Percentiles rank a stretch among this genome's conserved stretches.
Conservation (phyloP, 169 alveolate genomes). For the Miamiensis avidus region DNA sequence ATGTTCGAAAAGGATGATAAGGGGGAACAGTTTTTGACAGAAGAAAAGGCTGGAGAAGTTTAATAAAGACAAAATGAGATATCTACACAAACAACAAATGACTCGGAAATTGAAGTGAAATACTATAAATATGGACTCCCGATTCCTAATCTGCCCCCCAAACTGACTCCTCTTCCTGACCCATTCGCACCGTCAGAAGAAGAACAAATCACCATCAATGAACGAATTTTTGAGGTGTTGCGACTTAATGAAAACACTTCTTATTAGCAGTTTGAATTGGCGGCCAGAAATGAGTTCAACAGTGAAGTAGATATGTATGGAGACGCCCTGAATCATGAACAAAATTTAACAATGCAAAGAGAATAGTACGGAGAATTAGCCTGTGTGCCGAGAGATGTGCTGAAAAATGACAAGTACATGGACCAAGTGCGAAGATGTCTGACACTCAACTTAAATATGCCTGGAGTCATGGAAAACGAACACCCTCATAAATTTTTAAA, state of each 20-base stretch:
- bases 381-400: conserved; percentile 46
- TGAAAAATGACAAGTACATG: conserved; percentile 53
- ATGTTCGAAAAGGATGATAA: conserved; percentile 15
- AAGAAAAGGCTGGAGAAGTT: not conserved
- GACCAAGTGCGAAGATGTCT: conserved; percentile 33
- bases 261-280: conserved; percentile 53
- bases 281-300: conserved; percentile 46
- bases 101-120: conserved; percentile 8
- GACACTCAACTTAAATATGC: conserved; percentile 57
- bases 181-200: conserved; percentile 31
- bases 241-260: conserved; percentile 64
- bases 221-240: conserved; percentile 50
- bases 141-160: conserved; percentile 40
- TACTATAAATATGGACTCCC: conserved; percentile 61
- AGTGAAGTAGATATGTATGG: conserved; percentile 74
- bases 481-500: conserved; percentile 68
- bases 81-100: not conserved
- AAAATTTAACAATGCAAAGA: conserved; percentile 17
- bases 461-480: conserved; percentile 75
- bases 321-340: conserved; percentile 50
- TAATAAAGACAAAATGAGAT: not conserved
- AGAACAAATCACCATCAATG: conserved; percentile 31
- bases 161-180: conserved; percentile 17
- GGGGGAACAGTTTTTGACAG: not conserved
- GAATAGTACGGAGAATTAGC: conserved; percentile 24